Conservation (phyloP, 306 rosid genomes). For the Macrotyloma uniflorum region DNA sequence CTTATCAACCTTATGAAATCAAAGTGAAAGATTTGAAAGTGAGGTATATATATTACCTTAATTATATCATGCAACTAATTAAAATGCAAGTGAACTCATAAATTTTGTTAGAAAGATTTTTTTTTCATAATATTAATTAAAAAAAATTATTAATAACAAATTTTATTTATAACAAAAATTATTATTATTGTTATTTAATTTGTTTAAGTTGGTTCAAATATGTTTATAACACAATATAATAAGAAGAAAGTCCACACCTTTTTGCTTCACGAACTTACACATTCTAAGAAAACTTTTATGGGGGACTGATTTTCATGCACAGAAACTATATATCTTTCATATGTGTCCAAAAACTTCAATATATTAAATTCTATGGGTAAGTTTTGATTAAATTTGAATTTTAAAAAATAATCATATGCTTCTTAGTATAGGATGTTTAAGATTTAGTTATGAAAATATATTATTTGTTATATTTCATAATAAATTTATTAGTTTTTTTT, state of each 20-base stretch:
- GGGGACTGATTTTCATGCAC: background rate
- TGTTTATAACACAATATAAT: background rate
- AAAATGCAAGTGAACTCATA: no score
- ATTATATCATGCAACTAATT: constrained; percentile 3
- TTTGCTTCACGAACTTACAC: background rate
- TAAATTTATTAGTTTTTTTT: no score
- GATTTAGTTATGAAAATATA: no score
- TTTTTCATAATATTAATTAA: no score
- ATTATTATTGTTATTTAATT: no score
- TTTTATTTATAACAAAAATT: no score
- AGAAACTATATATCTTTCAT: background rate
- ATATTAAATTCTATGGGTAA: background rate
- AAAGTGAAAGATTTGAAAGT: constrained; percentile 27
- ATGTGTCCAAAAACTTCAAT: background rate
- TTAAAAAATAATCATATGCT: no score
- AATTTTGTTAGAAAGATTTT: no score
- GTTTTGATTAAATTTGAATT: background rate
- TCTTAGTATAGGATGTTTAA: no score
- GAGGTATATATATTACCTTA: constrained; percentile 7
- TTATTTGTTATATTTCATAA: no score
- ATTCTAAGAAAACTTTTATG: background rate
- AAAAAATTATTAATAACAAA: no score
- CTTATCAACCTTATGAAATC: constrained; percentile 18
- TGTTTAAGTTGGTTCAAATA: no score
- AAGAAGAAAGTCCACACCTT: constrained; percentile 7